Conservation (phyloP, 169 alveolate species). For the Plasmodium vivax region DNA sequence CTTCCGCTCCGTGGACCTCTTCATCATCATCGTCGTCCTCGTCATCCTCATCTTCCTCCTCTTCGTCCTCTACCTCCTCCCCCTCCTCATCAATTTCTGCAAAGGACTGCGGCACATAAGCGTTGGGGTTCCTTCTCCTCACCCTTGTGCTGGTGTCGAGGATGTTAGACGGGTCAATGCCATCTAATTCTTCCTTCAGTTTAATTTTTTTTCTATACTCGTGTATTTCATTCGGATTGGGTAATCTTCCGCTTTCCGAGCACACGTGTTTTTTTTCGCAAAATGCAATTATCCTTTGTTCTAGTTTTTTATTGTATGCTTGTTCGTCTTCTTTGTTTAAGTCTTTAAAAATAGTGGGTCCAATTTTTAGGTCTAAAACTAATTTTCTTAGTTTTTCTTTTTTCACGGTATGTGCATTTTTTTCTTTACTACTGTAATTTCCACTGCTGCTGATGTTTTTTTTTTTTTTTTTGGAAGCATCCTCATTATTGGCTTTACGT, state of each 20-base stretch:
- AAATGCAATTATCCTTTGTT: conserved; percentile 35
- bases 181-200: conserved; percentile 69
- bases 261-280: conserved; percentile 66
- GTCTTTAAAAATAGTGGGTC: conserved; percentile 70
- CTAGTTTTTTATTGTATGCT: conserved; percentile 49
- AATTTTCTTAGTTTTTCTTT: conserved; percentile 60
- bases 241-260: conserved; percentile 46
- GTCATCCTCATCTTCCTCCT: background rate
- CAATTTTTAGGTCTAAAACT: conserved; percentile 62
- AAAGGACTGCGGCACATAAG: background rate
- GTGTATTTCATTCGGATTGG: conserved; percentile 57
- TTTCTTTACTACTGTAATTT: conserved; percentile 26
- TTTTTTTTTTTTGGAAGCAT: conserved; percentile 32
- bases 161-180: conserved; percentile 69
- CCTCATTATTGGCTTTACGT: background rate
- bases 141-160: conserved; percentile 62
- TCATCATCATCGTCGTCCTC: background rate
- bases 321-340: conserved; percentile 61
- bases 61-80: conserved; percentile 24
- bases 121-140: conserved; percentile 55
- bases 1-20: background rate
- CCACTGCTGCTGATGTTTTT: conserved; percentile 1
- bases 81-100: conserved; percentile 48
- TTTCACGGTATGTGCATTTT: conserved; percentile 22
- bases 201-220: conserved; percentile 50